phyloP scores from a whole-genome alignment of 23 red algal species.

The Rhodosorus marinus region DNA sequence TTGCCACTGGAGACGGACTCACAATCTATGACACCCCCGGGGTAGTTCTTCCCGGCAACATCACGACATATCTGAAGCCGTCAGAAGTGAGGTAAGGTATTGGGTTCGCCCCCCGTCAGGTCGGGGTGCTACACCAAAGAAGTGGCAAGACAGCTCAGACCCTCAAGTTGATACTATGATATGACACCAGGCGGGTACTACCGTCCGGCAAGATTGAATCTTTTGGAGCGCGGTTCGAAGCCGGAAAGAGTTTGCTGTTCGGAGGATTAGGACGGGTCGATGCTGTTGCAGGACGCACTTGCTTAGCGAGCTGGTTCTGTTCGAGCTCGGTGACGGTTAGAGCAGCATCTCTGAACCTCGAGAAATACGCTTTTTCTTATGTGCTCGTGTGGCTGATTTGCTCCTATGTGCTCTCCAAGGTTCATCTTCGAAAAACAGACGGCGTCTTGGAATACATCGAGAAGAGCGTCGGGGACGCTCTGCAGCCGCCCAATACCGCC shows the following conservation, averaged over 20 bases:
- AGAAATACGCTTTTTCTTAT: no score
- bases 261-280: constrained; percentile 74
- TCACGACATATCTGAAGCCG: constrained; percentile 47
- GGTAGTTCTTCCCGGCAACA: constrained; percentile 53
- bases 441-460: constrained; percentile 24
- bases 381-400: no score
- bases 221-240: constrained; percentile 36
- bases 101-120: no score
- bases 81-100: constrained; percentile 61
- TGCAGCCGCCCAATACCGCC: constrained; percentile 28
- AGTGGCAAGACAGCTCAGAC: no score
- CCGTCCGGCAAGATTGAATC: constrained; percentile 37
- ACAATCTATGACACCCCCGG: constrained; percentile 84
- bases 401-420: no score
- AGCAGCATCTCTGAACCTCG: no score
- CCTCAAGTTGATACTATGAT: no score
- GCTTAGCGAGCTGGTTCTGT: constrained; percentile 66
- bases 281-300: constrained; percentile 44
- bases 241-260: constrained; percentile 74
- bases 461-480: constrained; percentile 25
- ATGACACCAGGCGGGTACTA: no score
- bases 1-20: constrained; percentile 33
- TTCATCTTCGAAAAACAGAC: constrained; percentile 60
- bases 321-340: constrained; percentile 39
- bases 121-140: no score